Evolutionary conservation across 2,329 filamentous ascomycete genomes (phyloP), one percentile per base, ranked within the genome.

Genomic region (Periglandula ipomoeae): DNA sequence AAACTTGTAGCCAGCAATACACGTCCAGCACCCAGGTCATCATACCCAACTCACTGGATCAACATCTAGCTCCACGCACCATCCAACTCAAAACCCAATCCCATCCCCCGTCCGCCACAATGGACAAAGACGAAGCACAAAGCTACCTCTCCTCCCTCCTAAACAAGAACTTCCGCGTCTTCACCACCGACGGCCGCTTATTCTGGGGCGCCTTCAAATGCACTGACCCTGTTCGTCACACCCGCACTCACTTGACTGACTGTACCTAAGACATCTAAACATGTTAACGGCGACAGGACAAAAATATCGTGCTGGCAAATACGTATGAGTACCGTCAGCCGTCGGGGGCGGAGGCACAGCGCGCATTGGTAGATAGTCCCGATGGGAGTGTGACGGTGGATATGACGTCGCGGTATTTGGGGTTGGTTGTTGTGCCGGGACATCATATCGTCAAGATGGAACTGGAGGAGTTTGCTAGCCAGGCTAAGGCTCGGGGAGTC

Each of bases 181-280:
- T 86, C 58, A 87, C 85, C 13, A 87, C 82, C 4, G 91, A 97
- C 63, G 81, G 80, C 15, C 87, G 93, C 52, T 82, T 95, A 65
- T 98, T 97, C 66, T 81, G 89, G 48, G 93, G 93, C 19, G 77
- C 82, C 54, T 87, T 98, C 70, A 96, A 94, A 68, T 98, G 93
- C 71, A 96, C 90, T 26, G 93, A 98, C 71, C 82, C 85, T 51
- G 89, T 94, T 70, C 45, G 78, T 74, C 32, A n/a, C 15, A 24
- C n/a, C 24, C 19, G 11, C 23, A 4, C 24, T 11, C 1, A 6
- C 40, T 17, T n/a, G 3, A 23, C 40, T 38, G 7, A 20, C 35
- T 4, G 35, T 13, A n/a, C 35, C n/a, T 17, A 37, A 17, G n/a
- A n/a, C 5, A 32, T 32, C 30, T 32, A 27, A 34, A 10, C 30